Evolutionary conservation across 163 green algal species (phyloP), one percentile per base, ranked within the genome.

Genomic region (Scenedesmus sp.): DNA sequence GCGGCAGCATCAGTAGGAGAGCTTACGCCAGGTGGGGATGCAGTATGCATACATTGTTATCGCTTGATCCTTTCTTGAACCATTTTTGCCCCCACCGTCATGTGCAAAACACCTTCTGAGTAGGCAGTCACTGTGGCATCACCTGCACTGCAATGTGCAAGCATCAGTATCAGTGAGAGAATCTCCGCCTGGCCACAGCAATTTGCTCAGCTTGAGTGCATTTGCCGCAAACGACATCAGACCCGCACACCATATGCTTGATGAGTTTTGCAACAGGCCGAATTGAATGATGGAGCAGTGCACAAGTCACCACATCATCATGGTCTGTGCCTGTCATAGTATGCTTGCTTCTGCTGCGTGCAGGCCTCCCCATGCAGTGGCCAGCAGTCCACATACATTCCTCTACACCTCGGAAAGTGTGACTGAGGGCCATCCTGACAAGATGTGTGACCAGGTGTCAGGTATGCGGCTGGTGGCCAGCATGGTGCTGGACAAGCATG

Each of bases 391-490:
- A n/a, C 46, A 89, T 44, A 97, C 93, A 1, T 98, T 98, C 88
- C 92, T 98, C 16, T 98, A 97, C 91, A 98, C 96, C 33, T 98
- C 96, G 33, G 95, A 97, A 86, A 95, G 92, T 70, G 95, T 97
- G 53, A 96, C 95, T 70, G 97, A 99, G 93, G 97, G 97, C 37
- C 97, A 99, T 93, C 97, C 97, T 44, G 97, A 99, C 94, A 99
- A 99, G 95, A 92, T 99, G 20, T 96, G 94, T 44, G 97, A 99
- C 91, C 96, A 98, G 95, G 93, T 97, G 3, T 91, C 76, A 83
- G 88, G 80, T 91, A 37, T 40, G 65, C 30, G 16, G 4, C 16
- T 16, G 65, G 9, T 35, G 9, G 22, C 2, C 59, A 72, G 53
- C 53, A 26, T 26, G 15, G 16, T 68, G 53, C 4, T 26, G 18